A percentile compares a stretch with the other conserved stretches of the same genome.
Evolutionary conservation across 164 flowering plant genomes (phyloP).

Genomic region (Vitis amurensis): DNA sequence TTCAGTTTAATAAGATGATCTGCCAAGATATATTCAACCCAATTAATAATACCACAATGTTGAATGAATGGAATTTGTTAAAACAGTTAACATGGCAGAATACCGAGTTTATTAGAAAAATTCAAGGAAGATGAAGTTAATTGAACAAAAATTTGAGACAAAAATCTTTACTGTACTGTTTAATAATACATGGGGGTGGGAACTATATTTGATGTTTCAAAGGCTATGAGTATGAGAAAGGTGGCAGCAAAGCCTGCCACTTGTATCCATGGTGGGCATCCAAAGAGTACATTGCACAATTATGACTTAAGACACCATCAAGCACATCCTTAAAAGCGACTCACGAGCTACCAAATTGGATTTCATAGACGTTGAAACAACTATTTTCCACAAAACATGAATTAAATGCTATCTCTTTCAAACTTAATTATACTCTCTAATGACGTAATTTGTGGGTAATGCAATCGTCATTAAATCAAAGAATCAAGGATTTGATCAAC

Average conservation of each 20-base stretch:
- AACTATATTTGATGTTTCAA: too few relatives aligned
- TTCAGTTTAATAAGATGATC: too few relatives aligned
- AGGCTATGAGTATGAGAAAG: background rate
- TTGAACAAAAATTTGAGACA: too few relatives aligned
- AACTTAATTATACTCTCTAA: slow-evolving; percentile 2
- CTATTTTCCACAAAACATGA: background rate
- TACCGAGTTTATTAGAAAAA: too few relatives aligned
- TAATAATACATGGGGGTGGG: too few relatives aligned
- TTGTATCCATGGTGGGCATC: slow-evolving; percentile 3
- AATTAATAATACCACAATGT: too few relatives aligned
- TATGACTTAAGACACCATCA: slow-evolving; percentile 12
- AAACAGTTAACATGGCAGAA: too few relatives aligned
- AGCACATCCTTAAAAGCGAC: slow-evolving; percentile 19
- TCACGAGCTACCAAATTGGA: slow-evolving; percentile 12
- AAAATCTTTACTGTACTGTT: too few relatives aligned
- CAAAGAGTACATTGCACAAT: slow-evolving; percentile 9
- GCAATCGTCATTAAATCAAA: slow-evolving; percentile 19
- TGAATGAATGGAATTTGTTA: too few relatives aligned
- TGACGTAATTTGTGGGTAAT: slow-evolving; percentile 18
- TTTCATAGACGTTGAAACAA: slow-evolving; percentile 1
- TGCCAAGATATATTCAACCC: too few relatives aligned
- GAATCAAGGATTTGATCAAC: background rate
- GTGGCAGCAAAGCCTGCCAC: slow-evolving; percentile 9
- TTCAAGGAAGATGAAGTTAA: too few relatives aligned
- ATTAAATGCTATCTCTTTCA: background rate